These are phyloP conservation scores for Durusdinium trenchii DNA, from an alignment of 73 alveolate species.

Conservation along the genomic window DNA sequence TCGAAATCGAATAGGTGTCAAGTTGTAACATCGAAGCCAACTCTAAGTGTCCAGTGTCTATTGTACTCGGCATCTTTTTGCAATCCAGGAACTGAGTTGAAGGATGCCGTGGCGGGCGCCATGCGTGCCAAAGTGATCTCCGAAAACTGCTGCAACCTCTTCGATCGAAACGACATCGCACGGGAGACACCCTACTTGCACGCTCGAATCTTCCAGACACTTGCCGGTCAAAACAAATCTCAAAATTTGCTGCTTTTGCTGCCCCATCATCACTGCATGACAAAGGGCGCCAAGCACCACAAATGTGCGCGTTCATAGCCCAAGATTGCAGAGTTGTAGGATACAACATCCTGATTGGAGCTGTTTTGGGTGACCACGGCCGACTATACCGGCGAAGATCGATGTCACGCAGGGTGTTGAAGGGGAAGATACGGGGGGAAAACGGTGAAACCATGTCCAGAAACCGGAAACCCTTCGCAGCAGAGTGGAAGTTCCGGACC, in stretches of 20 bases:
- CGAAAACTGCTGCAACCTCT: slow-evolving; percentile 23
- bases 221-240: not conserved
- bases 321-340: slow-evolving; percentile 24
- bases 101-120: slow-evolving; percentile 35
- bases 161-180: not conserved
- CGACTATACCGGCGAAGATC: not conserved
- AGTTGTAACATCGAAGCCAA: not conserved
- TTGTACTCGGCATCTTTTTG: not conserved
- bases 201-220: not conserved
- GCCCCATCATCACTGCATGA: not conserved
- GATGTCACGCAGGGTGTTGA: no score
- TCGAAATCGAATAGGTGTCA: no score
- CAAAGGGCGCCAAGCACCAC: slow-evolving; percentile 52
- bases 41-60: not conserved
- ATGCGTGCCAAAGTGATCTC: slow-evolving; percentile 34
- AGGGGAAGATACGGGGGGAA: not conserved
- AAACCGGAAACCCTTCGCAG: no score
- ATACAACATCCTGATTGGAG: slow-evolving; percentile 19
- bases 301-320: slow-evolving; percentile 25
- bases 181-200: not conserved
- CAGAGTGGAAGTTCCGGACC: not conserved
- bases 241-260: not conserved
- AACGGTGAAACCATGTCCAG: not conserved
- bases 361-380: not conserved
- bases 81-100: slow-evolving; percentile 5